These are phyloP conservation scores for Recurvomyces mirabilis DNA, from an alignment of 495 filamentous ascomycete species.

Conservation along the genomic window DNA sequence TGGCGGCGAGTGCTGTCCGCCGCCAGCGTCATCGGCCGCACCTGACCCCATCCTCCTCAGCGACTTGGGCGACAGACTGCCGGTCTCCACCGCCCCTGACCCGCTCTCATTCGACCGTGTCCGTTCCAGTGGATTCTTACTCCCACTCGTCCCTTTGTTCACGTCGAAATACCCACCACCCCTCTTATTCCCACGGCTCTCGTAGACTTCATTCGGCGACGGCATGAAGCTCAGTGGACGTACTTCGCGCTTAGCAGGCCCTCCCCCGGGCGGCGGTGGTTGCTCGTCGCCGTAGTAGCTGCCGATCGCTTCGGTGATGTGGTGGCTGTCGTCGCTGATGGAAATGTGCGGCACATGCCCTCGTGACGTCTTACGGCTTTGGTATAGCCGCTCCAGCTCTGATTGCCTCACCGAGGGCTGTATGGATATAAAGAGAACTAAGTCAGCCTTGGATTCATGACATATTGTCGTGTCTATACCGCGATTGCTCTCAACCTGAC, in stretches of 20 bases:
- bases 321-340: constrained; percentile 75
- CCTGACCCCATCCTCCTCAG: constrained; percentile 11
- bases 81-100: constrained; percentile 13
- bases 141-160: constrained; percentile 16
- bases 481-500: too few species aligned
- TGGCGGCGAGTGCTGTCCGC: constrained; percentile 39
- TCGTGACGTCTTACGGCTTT: constrained; percentile 25
- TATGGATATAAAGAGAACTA: background rate
- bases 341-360: constrained; percentile 57
- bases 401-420: constrained; percentile 29
- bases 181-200: constrained; percentile 24
- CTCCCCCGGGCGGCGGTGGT: constrained; percentile 29
- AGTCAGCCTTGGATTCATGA: background rate
- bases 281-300: constrained; percentile 81
- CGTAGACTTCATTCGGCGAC: constrained; percentile 33
- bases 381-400: constrained; percentile 31
- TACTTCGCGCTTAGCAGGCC: constrained; percentile 36
- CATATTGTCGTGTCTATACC: background rate
- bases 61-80: constrained; percentile 20
- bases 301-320: constrained; percentile 95
- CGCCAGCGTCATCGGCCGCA: constrained; percentile 1
- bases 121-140: constrained; percentile 11
- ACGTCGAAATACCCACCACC: constrained; percentile 32
- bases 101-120: constrained; percentile 21
- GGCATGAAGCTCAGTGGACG: constrained; percentile 56